phyloP scores from a whole-genome alignment of 345 rosid species.

The Excoecaria agallocha region DNA sequence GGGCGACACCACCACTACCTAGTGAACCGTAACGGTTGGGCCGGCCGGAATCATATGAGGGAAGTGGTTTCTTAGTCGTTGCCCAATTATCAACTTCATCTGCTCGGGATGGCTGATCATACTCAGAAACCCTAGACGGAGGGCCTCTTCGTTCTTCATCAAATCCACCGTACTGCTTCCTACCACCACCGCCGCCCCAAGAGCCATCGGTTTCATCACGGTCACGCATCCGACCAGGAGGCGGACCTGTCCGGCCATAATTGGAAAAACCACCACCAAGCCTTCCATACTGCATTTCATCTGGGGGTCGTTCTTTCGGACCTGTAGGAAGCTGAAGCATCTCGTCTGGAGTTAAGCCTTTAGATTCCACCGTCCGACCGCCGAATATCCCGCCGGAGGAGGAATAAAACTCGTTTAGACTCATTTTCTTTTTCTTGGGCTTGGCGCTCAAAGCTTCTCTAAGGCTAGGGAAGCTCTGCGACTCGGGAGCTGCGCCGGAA shows the following conservation, averaged over 20 bases:
- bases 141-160: slow-evolving; percentile 75
- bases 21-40: slow-evolving; percentile 54
- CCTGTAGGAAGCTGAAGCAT: slow-evolving; percentile 87
- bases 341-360: slow-evolving; percentile 71
- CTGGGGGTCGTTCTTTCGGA: slow-evolving; percentile 90
- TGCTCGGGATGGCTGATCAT: slow-evolving; percentile 80
- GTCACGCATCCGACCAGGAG: slow-evolving; percentile 38
- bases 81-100: slow-evolving; percentile 95
- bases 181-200: slow-evolving; percentile 53
- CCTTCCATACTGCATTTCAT: slow-evolving; percentile 79
- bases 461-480: slow-evolving; percentile 76
- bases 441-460: slow-evolving; percentile 62
- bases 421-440: slow-evolving; percentile 83
- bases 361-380: slow-evolving; percentile 14
- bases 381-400: slow-evolving; percentile 21
- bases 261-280: slow-evolving; percentile 79
- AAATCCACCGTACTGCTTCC: slow-evolving; percentile 70
- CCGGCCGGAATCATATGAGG: slow-evolving; percentile 55
- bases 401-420: slow-evolving; percentile 55
- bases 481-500: slow-evolving; percentile 36
- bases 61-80: slow-evolving; percentile 52
- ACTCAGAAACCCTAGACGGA: slow-evolving; percentile 73
- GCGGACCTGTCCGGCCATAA: slow-evolving; percentile 50
- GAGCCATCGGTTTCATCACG: slow-evolving; percentile 52
- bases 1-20: slow-evolving; percentile 42